Percentiles rank a stretch among this genome's conserved stretches.
These are phyloP conservation scores for Sindora glabra DNA, from an alignment of 306 rosid genomes.

Conservation along the genomic window DNA sequence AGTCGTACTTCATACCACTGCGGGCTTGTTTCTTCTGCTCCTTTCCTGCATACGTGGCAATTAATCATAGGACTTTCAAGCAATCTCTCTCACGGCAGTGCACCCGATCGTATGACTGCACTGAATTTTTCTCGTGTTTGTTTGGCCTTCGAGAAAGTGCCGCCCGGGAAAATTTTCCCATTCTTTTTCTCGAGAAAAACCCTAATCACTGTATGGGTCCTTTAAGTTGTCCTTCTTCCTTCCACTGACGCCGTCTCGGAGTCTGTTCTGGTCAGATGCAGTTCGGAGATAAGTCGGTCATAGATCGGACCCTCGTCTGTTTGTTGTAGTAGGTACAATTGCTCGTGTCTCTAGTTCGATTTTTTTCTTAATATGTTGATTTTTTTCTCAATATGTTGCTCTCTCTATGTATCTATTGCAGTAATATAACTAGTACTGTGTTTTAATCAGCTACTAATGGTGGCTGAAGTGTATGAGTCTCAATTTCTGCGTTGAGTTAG, in stretches of 20 bases:
- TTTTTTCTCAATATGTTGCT: too few species aligned
- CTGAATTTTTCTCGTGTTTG: neutral
- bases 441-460: neutral
- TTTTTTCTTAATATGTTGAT: too few species aligned
- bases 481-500: neutral
- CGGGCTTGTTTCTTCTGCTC: too few species aligned
- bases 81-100: neutral
- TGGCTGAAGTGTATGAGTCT: too few species aligned
- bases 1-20: too few species aligned
- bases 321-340: neutral
- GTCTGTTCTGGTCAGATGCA: neutral
- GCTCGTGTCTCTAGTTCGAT: too few species aligned
- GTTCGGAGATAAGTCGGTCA: neutral
- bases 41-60: neutral
- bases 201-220: neutral
- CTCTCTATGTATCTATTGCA: too few species aligned
- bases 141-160: constrained; percentile 27
- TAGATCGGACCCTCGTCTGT: neutral
- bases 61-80: neutral
- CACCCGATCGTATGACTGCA: neutral
- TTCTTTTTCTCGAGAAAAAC: constrained; percentile 25
- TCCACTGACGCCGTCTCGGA: neutral
- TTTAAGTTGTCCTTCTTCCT: neutral
- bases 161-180: neutral
- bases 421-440: too few species aligned